Evolutionary conservation across 2,329 filamentous ascomycete genomes (phyloP), one percentile per base, ranked within the genome.

Genomic region (Bertia moriformis): DNA sequence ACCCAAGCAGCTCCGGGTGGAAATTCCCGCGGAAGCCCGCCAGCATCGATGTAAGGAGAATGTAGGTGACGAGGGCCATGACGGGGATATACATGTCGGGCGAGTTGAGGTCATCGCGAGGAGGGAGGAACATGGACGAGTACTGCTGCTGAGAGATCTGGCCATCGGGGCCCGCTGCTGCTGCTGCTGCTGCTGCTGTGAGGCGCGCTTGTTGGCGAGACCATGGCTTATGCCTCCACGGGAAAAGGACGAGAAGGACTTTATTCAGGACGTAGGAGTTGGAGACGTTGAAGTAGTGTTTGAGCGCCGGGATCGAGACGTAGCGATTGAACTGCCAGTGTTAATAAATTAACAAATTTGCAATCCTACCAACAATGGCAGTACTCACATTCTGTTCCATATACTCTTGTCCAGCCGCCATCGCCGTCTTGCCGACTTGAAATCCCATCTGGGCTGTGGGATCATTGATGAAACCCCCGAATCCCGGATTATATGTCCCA

Each of bases 11-110:
- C 57, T 96, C 89, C 1, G 93, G 93, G 53, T 94, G 82, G 64
- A 98, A 98, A 46, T 86, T 78, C 19, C 91, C 89, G 39, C 85
- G 74, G 35, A 98, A 70, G 33, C 91, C 91, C 5, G 89, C 89
- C 40, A 98, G 70, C 32, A 96, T 70, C 1, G 89, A 91, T 4
- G 85, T 93, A 10, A 98, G 73, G 22, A 98, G 79, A 46, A 98
- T 93, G 60, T 98, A 98, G 18, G 91, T 98, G 37, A 96, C 87
- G 39, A 98, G 69, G 1, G 91, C 89, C 91, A 98, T 98, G 52
- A 93, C 82, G 42, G 88, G 88, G 51, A 98, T 98, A 64, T 98
- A 98, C 88, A 98, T 96, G 62, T 98, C 91, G 14, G 93, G 91
- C 47, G 86, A 93, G 62, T 98, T 98, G 59, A 96, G 69, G 55